Percentiles rank a stretch among this genome's conserved stretches.
Evolutionary conservation across 805 yeast genomes (phyloP).

Genomic region (Kuraishia hungarica): DNA sequence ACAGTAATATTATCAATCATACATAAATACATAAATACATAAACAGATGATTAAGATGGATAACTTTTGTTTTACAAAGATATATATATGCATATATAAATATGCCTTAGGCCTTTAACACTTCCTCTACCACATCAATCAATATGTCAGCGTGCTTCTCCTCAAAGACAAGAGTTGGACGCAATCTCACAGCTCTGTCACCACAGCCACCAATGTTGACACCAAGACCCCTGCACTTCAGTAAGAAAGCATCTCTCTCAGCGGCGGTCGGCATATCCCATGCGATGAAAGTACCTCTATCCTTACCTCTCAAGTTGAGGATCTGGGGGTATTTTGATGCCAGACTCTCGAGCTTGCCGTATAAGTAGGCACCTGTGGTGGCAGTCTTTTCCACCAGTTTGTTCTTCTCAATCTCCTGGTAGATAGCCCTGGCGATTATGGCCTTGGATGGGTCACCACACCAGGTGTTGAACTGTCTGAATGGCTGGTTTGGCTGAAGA

Average conservation of each 20-base stretch:
- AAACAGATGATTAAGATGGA: not conserved
- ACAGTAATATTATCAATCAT: not conserved
- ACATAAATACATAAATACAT: too few relatives aligned
- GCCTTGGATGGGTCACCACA: slow-evolving; percentile 86
- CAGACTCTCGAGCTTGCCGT: slow-evolving; percentile 41
- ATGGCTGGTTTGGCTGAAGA: slow-evolving; percentile 66
- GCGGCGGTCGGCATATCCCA: slow-evolving; percentile 53
- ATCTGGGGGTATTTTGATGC: slow-evolving; percentile 47
- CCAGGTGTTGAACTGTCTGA: slow-evolving; percentile 91
- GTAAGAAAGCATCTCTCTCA: slow-evolving; percentile 53
- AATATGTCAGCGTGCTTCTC: slow-evolving; percentile 72
- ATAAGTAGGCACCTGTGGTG: slow-evolving; percentile 63
- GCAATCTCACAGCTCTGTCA: slow-evolving; percentile 64
- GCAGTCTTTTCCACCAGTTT: slow-evolving; percentile 47
- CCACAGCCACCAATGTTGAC: slow-evolving; percentile 85
- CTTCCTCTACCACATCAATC: slow-evolving; percentile 33
- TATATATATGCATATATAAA: too few relatives aligned
- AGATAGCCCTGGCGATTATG: slow-evolving; percentile 67
- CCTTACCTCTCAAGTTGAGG: slow-evolving; percentile 62
- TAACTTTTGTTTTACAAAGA: not conserved
- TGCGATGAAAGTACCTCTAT: slow-evolving; percentile 75
- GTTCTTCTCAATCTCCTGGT: slow-evolving; percentile 52
- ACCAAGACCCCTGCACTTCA: slow-evolving; percentile 54
- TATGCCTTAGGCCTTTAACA: slow-evolving; percentile 13
- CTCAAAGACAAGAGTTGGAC: slow-evolving; percentile 75